phyloP scores from a whole-genome alignment of 176 grass and related monocot species.

The Olyra latifolia region DNA sequence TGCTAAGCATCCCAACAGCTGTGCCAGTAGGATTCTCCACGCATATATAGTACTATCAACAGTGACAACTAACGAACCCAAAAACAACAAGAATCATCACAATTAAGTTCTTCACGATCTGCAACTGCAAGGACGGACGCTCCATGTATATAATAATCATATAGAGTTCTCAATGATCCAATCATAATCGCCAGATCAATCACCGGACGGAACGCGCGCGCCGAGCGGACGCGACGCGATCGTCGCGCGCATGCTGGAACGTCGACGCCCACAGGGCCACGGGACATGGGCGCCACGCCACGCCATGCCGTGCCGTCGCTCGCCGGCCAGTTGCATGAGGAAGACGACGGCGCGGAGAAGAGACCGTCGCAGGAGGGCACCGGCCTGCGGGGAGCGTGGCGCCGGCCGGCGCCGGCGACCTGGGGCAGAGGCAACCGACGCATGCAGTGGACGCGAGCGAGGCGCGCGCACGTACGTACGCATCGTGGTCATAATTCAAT shows the following conservation, averaged over 20 bases:
- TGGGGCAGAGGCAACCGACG: constrained; percentile 33
- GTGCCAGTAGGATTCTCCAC: background rate
- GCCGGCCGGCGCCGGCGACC: background rate
- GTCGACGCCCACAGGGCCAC: background rate
- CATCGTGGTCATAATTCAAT: constrained; percentile 16
- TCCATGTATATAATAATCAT: background rate
- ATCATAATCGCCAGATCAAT: background rate
- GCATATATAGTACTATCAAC: constrained; percentile 4
- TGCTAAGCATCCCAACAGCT: constrained; percentile 30
- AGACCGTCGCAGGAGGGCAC: constrained; percentile 6
- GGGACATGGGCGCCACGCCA: background rate
- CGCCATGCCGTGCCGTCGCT: background rate
- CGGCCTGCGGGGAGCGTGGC: background rate
- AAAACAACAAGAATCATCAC: too few species aligned
- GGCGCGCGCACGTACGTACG: constrained; percentile 4
- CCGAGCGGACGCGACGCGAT: too few species aligned
- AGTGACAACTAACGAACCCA: background rate
- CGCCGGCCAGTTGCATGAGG: background rate
- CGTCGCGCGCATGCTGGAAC: too few species aligned
- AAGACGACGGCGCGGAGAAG: background rate
- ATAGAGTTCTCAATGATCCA: background rate
- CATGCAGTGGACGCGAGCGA: background rate
- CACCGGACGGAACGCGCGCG: too few species aligned
- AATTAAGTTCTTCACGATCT: too few species aligned
- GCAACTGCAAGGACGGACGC: too few species aligned